Evolutionary conservation across 768 basidiomycete genomes (phyloP).

Genomic region (Lactarius quietus): DNA sequence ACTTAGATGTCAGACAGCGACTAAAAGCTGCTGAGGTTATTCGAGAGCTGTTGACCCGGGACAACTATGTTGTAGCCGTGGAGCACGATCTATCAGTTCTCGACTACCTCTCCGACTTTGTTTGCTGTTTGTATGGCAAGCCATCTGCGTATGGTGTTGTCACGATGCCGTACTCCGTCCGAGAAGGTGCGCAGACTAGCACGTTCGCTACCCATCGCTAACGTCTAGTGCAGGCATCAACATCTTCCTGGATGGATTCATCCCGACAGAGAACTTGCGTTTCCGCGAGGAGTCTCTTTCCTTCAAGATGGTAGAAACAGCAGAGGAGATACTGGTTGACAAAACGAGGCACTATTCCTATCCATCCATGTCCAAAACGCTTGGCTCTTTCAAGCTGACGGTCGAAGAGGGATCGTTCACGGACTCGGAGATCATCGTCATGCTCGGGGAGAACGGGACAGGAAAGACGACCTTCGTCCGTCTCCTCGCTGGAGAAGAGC

Average conservation of each 20-base stretch:
- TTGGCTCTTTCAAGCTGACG: slow-evolving; percentile 92
- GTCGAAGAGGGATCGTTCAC: slow-evolving; percentile 89
- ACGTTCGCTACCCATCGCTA: slow-evolving; percentile 5
- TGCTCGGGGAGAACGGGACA: slow-evolving; percentile 98
- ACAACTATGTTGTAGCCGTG: slow-evolving; percentile 93
- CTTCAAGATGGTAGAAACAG: slow-evolving; percentile 97
- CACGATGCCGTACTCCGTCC: slow-evolving; percentile 96
- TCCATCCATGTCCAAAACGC: slow-evolving; percentile 95
- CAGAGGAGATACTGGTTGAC: slow-evolving; percentile 82
- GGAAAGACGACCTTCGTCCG: slow-evolving; percentile 99
- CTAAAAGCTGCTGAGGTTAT: slow-evolving; percentile 94
- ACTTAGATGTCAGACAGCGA: slow-evolving; percentile 95
- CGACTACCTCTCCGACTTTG: slow-evolving; percentile 97
- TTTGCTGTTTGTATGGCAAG: slow-evolving; percentile 97
- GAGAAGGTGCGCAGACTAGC: slow-evolving; percentile 66
- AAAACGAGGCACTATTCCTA: slow-evolving; percentile 90
- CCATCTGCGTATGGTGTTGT: slow-evolving; percentile 98
- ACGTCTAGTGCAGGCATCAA: slow-evolving; percentile 72
- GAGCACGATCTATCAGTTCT: slow-evolving; percentile 99
- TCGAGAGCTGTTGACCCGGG: slow-evolving; percentile 74
- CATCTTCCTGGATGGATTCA: slow-evolving; percentile 98
- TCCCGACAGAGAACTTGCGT: slow-evolving; percentile 97
- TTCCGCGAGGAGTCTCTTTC: slow-evolving; percentile 94
- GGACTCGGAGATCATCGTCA: slow-evolving; percentile 99
- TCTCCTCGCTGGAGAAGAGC: slow-evolving; percentile 87